These are phyloP conservation scores for Saccharomycopsis sp. DNA, from an alignment of 805 yeast species.

Conservation along the genomic window DNA sequence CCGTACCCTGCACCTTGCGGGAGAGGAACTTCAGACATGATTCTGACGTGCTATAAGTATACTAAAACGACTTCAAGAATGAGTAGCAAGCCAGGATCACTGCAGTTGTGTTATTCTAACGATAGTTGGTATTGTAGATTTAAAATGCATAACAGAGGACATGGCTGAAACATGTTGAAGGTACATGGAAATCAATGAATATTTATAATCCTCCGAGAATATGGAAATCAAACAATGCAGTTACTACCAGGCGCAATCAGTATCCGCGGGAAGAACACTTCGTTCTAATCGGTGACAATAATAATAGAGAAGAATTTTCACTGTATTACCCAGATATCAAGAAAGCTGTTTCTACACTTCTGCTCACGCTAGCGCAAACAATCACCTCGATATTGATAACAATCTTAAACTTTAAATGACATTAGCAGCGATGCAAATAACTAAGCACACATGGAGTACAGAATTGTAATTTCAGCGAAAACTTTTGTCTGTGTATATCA, in stretches of 20 bases:
- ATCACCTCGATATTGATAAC: background rate
- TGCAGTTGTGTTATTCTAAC: too few relatives aligned
- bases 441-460: too few relatives aligned
- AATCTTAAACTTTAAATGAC: background rate
- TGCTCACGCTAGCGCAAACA: background rate
- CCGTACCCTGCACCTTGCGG: constrained; percentile 33
- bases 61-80: too few relatives aligned
- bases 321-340: background rate
- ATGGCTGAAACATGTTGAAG: background rate
- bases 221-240: background rate
- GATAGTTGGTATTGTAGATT: too few relatives aligned
- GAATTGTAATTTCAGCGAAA: background rate
- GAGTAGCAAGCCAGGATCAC: too few relatives aligned
- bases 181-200: background rate
- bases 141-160: background rate
- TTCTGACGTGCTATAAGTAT: background rate
- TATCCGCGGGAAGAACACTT: background rate
- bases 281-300: background rate
- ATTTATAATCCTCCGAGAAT: background rate
- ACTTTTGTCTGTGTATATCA: background rate
- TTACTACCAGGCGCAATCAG: background rate
- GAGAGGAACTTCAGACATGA: constrained; percentile 11
- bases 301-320: background rate
- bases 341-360: background rate
- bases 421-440: too few relatives aligned